Evolutionary conservation across 176 grass and related monocot species (phyloP).

Genomic region (Saccharum spontaneum): DNA sequence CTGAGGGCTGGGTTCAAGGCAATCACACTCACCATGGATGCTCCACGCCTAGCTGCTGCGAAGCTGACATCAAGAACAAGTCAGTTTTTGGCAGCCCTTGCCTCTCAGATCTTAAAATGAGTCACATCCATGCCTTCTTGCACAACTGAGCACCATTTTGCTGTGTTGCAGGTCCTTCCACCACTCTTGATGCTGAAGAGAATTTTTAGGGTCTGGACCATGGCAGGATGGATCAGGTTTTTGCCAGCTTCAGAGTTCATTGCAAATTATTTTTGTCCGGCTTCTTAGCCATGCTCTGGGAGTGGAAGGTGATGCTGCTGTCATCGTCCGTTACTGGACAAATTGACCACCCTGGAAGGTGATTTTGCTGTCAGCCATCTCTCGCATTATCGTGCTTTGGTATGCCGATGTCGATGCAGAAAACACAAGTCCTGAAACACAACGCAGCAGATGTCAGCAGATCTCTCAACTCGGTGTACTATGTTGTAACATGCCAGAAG

Average conservation of each 20-base stretch:
- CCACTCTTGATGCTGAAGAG: neutral
- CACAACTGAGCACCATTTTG: neutral
- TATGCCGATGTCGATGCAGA: neutral
- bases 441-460: neutral
- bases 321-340: neutral
- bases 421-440: neutral
- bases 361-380: neutral
- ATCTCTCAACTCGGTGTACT: too few species aligned
- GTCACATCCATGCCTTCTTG: neutral
- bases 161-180: neutral
- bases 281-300: neutral
- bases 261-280: neutral
- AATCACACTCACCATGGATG: too few species aligned
- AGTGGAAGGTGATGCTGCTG: neutral
- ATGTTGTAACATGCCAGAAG: neutral
- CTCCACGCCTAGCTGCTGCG: too few species aligned
- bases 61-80: too few species aligned
- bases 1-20: too few species aligned
- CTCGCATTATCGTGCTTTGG: neutral
- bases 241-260: neutral
- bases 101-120: neutral
- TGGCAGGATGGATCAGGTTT: neutral
- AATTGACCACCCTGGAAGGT: neutral
- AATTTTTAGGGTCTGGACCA: neutral
- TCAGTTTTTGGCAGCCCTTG: too few species aligned